Base-by-base conservation (phyloP, 805 yeast genomes). In the Ogataea ramenticola region DNA sequence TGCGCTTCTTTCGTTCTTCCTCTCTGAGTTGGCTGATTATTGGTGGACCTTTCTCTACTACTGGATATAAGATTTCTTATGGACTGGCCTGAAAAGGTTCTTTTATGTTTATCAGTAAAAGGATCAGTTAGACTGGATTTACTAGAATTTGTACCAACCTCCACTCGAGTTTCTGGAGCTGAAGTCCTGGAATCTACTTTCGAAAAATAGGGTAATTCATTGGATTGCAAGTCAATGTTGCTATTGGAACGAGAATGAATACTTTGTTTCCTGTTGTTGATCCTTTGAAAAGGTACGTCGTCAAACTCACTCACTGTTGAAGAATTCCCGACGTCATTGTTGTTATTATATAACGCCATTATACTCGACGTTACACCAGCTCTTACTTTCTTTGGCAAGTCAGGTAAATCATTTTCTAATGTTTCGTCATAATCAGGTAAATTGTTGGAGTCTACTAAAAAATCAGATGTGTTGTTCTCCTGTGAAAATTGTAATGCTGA, bases 301-400 rank as follows among this genome's bases (percentile, higher is more conserved):
- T 34, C 37, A 3, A 34, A 34, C 10, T 26, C 39, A 36, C 31
- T 26, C 4, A 12, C 39, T 3, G 24, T 24, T 24, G 31, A 34
- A 6, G 14, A n/a, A 24, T 26, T 15, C n/a, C 14, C 31, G 15
- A 11, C 14, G 5, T 24, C 30, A 3, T 12, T 12, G 12, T 10
- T 6, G n/a, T 27, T 29, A n/a, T 79, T 82, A 56, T 89, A 88
- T 40, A 89, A 67, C 47, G 80, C 74, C 49, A 89, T 68, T 49
- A 89, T 70, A 1, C 91, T 79, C 0, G 96, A 86, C 26, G 89
- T 70, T 16, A 89, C 91, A 61, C 97, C 96, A 22, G 89, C 89
- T 52, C 83, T 83, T 12, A 87, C 90, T 43, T 74, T 75, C 36
- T 72, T 68, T 0, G 84, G 85, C 7, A 83, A 78, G 0, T 27